Conservation (phyloP, 2,329 filamentous ascomycete species). For the Podosphaera xanthii region DNA sequence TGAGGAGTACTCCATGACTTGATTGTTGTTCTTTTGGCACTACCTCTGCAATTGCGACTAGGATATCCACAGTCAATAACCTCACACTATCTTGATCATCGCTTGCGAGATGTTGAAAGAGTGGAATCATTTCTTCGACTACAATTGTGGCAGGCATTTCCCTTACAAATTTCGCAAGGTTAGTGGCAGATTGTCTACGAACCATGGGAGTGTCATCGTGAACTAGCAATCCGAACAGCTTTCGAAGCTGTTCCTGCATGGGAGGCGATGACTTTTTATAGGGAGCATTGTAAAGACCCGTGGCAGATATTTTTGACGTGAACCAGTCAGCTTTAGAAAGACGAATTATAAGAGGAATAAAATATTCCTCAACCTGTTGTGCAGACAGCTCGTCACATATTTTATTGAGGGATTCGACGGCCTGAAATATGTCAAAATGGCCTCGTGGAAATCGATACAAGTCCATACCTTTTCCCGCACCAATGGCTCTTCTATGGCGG, state of each 20-base stretch:
- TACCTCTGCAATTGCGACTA: constrained; percentile 89
- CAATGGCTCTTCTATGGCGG: constrained; percentile 92
- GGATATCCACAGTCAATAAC: constrained; percentile 81
- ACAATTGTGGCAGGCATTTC: constrained; percentile 82
- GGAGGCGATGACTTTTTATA: constrained; percentile 75
- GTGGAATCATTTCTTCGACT: constrained; percentile 95
- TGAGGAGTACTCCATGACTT: constrained; percentile 81
- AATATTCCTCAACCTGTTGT: constrained; percentile 88
- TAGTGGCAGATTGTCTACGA: constrained; percentile 83
- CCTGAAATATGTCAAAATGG: constrained; percentile 26
- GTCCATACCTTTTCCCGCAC: constrained; percentile 77
- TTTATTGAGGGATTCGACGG: constrained; percentile 97
- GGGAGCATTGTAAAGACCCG: constrained; percentile 78
- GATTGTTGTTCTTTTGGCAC: constrained; percentile 96
- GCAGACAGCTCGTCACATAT: constrained; percentile 83
- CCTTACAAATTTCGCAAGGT: constrained; percentile 92
- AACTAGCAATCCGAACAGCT: constrained; percentile 80
- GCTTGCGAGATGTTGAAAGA: constrained; percentile 88
- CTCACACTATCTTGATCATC: constrained; percentile 97
- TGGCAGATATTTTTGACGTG: constrained; percentile 95
- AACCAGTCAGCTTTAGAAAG: constrained; percentile 99
- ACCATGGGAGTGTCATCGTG: constrained; percentile 99
- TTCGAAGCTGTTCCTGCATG: constrained; percentile 76
- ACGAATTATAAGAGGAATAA: constrained; percentile 84
- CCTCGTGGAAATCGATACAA: background rate